Percentiles rank a stretch among this genome's conserved stretches.
Evolutionary conservation across 768 basidiomycete genomes (phyloP).

Genomic region (Sarcodon aspratus): DNA sequence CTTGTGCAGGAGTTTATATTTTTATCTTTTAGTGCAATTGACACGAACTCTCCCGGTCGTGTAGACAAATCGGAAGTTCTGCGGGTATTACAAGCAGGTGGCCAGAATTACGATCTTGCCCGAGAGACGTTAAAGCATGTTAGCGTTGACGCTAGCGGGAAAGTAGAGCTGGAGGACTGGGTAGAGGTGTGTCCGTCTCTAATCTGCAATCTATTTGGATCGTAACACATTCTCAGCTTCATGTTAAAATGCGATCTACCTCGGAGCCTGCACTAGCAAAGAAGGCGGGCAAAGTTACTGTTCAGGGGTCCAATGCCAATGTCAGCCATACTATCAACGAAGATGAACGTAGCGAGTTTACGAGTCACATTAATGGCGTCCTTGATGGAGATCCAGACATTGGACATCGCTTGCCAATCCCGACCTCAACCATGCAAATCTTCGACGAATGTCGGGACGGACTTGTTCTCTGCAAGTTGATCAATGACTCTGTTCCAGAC

Average conservation of each 20-base stretch:
- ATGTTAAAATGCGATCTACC: conserved; percentile 1
- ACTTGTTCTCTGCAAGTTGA: conserved; percentile 92
- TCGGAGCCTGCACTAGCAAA: conserved; percentile 34
- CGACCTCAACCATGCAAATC: conserved; percentile 94
- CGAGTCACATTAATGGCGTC: conserved; percentile 95
- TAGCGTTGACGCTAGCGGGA: conserved; percentile 88
- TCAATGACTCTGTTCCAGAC: conserved; percentile 98
- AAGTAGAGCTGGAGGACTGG: conserved; percentile 96
- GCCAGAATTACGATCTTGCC: conserved; percentile 85
- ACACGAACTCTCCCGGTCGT: conserved; percentile 72
- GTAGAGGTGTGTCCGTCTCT: conserved; percentile 63
- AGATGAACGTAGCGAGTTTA: conserved; percentile 91
- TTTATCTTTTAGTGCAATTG: conserved; percentile 41
- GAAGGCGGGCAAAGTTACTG: conserved; percentile 83
- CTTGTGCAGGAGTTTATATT: background rate
- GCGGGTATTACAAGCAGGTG: conserved; percentile 64
- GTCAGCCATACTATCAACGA: conserved; percentile 97
- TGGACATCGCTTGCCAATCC: conserved; percentile 75
- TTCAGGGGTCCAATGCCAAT: conserved; percentile 90
- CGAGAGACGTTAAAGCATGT: conserved; percentile 89
- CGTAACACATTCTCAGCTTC: background rate
- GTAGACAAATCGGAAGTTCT: conserved; percentile 77
- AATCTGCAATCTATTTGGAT: conserved; percentile 16
- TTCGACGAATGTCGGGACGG: conserved; percentile 97
- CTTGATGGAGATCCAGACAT: conserved; percentile 87